phyloP scores from a whole-genome alignment of 176 grass and related monocot species.

The Saccharum officinarum region DNA sequence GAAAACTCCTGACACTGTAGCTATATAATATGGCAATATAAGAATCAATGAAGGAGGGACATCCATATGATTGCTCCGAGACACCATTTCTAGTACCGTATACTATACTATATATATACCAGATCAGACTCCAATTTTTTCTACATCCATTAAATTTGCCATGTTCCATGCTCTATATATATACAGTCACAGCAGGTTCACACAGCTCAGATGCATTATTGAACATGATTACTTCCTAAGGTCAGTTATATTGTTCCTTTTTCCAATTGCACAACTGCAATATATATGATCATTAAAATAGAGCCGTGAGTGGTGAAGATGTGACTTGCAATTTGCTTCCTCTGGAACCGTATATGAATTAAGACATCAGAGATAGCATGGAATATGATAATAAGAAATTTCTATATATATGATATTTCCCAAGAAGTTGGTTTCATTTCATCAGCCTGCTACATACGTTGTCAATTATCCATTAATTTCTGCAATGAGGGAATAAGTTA shows the following conservation, averaged over 20 bases:
- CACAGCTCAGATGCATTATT: background rate
- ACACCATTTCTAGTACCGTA: too few relatives aligned
- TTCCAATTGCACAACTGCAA: background rate
- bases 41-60: too few relatives aligned
- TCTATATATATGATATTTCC: background rate
- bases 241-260: too few relatives aligned
- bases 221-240: background rate
- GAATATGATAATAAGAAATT: background rate
- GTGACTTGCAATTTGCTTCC: background rate
- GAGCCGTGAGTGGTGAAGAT: background rate
- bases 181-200: too few relatives aligned
- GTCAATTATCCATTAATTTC: too few relatives aligned
- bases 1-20: too few relatives aligned
- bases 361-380: background rate
- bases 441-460: background rate
- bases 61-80: too few relatives aligned
- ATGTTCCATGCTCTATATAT: too few relatives aligned
- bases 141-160: too few relatives aligned
- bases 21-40: too few relatives aligned
- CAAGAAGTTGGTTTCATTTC: background rate
- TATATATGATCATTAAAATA: background rate
- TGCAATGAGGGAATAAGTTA: background rate
- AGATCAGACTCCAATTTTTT: too few relatives aligned
- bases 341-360: background rate
- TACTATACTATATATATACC: too few relatives aligned